Evolutionary conservation across 495 filamentous ascomycete species (phyloP).

Genomic region (Aspergillus avenaceus): DNA sequence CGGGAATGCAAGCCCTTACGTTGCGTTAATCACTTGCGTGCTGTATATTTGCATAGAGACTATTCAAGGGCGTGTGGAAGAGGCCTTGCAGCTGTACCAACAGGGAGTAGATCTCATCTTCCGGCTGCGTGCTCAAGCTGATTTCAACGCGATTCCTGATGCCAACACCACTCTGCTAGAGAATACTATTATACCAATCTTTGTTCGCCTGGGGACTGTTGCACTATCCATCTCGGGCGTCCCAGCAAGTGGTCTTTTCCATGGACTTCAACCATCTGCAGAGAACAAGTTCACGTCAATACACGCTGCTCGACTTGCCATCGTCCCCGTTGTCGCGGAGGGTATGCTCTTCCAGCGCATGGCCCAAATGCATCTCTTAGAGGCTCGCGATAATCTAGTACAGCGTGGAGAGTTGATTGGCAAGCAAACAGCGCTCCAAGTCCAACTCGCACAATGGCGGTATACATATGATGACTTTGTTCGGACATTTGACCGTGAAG

Average conservation of each 20-base stretch:
- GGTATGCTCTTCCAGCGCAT: constrained; percentile 18
- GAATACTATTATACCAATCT: constrained; percentile 18
- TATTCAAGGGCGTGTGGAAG: constrained; percentile 39
- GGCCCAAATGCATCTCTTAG: constrained; percentile 1
- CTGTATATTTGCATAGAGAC: constrained; percentile 53
- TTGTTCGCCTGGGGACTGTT: constrained; percentile 18
- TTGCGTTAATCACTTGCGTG: constrained; percentile 48
- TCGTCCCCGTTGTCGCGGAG: constrained; percentile 14
- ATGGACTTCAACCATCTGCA: not conserved
- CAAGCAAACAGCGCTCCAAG: constrained; percentile 7
- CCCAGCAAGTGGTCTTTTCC: constrained; percentile 12
- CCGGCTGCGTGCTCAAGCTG: constrained; percentile 13
- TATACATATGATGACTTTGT: not conserved
- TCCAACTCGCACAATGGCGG: constrained; percentile 3
- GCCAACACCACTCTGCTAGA: constrained; percentile 18
- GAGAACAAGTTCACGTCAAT: constrained; percentile 9
- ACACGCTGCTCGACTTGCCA: constrained; percentile 13
- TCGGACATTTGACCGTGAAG: not conserved
- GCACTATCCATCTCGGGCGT: constrained; percentile 20
- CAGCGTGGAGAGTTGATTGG: not conserved
- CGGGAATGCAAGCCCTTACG: constrained; percentile 19
- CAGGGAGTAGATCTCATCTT: constrained; percentile 21
- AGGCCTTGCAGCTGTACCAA: constrained; percentile 20
- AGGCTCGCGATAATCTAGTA: not conserved
- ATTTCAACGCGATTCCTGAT: not conserved